Evolutionary conservation across 1,284 basidiomycete genomes (phyloP), one percentile per base, ranked within the genome.

Genomic region (Fomitopsis pinicola): DNA sequence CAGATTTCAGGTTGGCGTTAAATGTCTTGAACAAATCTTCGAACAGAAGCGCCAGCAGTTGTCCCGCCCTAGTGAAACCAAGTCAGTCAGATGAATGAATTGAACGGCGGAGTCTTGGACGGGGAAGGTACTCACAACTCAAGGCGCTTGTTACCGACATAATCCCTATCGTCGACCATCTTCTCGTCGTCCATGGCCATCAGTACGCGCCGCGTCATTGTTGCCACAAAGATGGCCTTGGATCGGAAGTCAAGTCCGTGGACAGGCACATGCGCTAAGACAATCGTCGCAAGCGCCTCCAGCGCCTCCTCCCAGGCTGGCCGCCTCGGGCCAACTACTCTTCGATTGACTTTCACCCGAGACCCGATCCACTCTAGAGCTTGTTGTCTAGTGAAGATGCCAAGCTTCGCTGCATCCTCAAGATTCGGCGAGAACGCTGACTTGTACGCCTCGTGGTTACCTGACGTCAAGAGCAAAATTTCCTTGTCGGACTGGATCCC

Each of bases 11-110:
- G 72, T 98, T 97, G 19, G 92, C 86, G 74, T 98, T 99, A 81
- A 97, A 99, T 0, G 95, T 98, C 76, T 99, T 99, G 85, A 99
- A 99, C 30, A 98, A 79, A 74, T 99, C 97, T 76, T 99, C 97
- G 67, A 99, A 99, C 0, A 99, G 82, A 3, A 99, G 82, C 1
- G 97, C 94, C 17, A 99, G 84, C 9, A 99, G 83, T 74, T 99
- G 98, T 42, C 97, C 97, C 54, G 98, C 98, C 59, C 95, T 96
- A 22, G 71, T 17, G 42, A 35, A 42, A 52, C 42, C 7, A 22
- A 45, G 36, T 50, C 38, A 35, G 38, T 19, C n/a, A 15, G 15
- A 48, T 55, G 35, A 50, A 12, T 42, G 44, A 62, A 50, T 42
- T 26, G 19, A 30, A 50, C 22, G 28, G 9, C 15, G 28, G 12